phyloP scores from a whole-genome alignment of 2,329 filamentous ascomycete genomes.

The Leptographium procerum region DNA sequence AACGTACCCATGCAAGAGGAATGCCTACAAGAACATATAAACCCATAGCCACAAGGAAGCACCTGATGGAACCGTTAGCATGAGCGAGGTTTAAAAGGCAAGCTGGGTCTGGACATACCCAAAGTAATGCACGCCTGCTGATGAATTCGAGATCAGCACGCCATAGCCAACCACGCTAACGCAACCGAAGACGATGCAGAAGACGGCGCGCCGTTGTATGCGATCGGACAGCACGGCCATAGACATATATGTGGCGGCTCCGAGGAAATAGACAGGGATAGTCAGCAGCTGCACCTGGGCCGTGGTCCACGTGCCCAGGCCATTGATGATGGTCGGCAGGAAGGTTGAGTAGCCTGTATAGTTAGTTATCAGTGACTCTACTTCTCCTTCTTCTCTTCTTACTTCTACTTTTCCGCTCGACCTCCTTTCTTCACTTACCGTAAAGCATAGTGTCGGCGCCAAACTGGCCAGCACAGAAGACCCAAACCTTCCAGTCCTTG shows the following conservation, averaged over 20 bases:
- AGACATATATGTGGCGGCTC: conserved; percentile 56
- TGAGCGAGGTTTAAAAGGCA: background rate
- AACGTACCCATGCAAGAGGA: conserved; percentile 35
- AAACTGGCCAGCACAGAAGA: conserved; percentile 59
- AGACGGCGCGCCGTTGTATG: conserved; percentile 53
- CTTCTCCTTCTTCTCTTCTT: too few species aligned
- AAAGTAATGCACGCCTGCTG: conserved; percentile 58
- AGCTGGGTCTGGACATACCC: conserved; percentile 21
- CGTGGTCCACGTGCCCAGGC: conserved; percentile 49
- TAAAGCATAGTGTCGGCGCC: conserved; percentile 68
- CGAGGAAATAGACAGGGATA: conserved; percentile 65
- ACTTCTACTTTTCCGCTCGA: background rate
- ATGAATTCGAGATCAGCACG: conserved; percentile 49
- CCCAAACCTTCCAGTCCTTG: conserved; percentile 65
- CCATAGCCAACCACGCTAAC: conserved; percentile 59
- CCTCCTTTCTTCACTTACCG: conserved; percentile 17
- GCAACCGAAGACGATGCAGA: conserved; percentile 48
- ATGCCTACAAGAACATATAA: conserved; percentile 51
- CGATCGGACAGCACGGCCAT: conserved; percentile 57
- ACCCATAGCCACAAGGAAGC: conserved; percentile 64
- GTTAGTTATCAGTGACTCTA: background rate
- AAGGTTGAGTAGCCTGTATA: conserved; percentile 58
- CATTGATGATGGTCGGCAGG: conserved; percentile 65
- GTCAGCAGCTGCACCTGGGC: conserved; percentile 65
- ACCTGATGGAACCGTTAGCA: conserved; percentile 23